A percentile compares a stretch with the other conserved stretches of the same genome.
These are phyloP conservation scores for Brassica hybrid DNA, from an alignment of 441 rosid genomes.

Conservation along the genomic window DNA sequence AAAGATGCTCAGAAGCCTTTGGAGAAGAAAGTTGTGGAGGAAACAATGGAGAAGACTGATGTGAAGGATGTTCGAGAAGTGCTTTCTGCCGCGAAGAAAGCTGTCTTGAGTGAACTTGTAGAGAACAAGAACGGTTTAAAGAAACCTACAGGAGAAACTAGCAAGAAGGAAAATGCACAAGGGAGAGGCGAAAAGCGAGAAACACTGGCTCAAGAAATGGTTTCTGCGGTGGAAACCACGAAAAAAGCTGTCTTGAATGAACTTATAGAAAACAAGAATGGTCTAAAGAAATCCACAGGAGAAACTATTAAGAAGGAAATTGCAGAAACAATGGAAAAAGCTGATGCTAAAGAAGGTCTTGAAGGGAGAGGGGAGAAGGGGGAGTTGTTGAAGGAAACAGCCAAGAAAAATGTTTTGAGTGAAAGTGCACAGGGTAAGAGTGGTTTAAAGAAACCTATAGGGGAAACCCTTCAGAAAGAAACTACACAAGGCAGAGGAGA, in stretches of 20 bases:
- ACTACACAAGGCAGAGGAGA: conserved; percentile 21
- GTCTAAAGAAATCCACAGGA: conserved; percentile 6
- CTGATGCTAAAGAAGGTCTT: conserved; percentile 7
- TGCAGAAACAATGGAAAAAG: conserved; percentile 5
- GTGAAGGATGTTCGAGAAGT: conserved; percentile 31
- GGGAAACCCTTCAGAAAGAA: conserved; percentile 22
- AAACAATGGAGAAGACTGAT: conserved; percentile 24
- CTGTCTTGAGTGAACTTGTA: conserved; percentile 44
- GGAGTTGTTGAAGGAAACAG: conserved; percentile 1
- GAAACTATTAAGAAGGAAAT: conserved; percentile 15
- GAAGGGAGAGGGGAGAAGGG: conserved; percentile 15
- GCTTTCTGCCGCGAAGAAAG: conserved; percentile 24
- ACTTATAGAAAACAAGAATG: conserved; percentile 42
- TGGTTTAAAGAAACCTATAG: conserved; percentile 11
- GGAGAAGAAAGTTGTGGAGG: conserved; percentile 39
- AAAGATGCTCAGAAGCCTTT: conserved; percentile 29
- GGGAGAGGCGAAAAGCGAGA: conserved; percentile 12
- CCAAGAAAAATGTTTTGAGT: conserved; percentile 41
- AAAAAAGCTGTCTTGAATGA: conserved; percentile 45
- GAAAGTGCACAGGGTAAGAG: conserved; percentile 45
- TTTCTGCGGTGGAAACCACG: conserved; percentile 13
- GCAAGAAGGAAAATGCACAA: conserved; percentile 9
- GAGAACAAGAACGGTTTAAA: conserved; percentile 39
- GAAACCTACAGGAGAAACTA: conserved; percentile 3
- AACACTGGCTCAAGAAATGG: conserved; percentile 10